Percentiles rank a stretch among this genome's conserved stretches.
Evolutionary conservation across 352 stramenopile genomes (phyloP).

Genomic region (Phytophthora meadii): DNA sequence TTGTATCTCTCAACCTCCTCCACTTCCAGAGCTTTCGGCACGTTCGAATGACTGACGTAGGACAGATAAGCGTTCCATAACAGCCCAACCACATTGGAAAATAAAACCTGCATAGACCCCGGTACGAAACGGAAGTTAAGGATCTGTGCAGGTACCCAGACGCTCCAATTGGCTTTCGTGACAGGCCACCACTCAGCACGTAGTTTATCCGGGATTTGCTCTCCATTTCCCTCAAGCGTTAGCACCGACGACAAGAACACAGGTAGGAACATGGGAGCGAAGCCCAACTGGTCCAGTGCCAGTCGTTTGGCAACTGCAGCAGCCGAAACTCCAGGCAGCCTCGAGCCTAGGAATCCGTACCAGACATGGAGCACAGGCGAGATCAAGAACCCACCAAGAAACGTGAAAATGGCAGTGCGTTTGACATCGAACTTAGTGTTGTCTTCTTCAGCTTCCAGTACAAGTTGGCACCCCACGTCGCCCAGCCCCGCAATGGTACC

Average conservation of each 20-base stretch:
- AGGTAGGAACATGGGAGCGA: slow-evolving; percentile 74
- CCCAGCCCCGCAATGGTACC: slow-evolving; percentile 65
- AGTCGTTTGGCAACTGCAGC: slow-evolving; percentile 67
- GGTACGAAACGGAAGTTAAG: slow-evolving; percentile 87
- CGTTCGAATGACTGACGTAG: slow-evolving; percentile 66
- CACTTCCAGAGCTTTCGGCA: slow-evolving; percentile 19
- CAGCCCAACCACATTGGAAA: slow-evolving; percentile 82
- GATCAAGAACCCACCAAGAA: slow-evolving; percentile 68
- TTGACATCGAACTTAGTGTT: slow-evolving; percentile 44
- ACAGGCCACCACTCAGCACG: slow-evolving; percentile 78
- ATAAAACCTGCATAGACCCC: slow-evolving; percentile 80
- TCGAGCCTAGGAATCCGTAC: slow-evolving; percentile 68
- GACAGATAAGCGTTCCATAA: slow-evolving; percentile 89
- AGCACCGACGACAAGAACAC: slow-evolving; percentile 79
- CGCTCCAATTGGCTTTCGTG: slow-evolving; percentile 78
- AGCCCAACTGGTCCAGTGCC: slow-evolving; percentile 80
- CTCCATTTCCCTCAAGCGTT: slow-evolving; percentile 59
- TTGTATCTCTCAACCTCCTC: slow-evolving; percentile 8
- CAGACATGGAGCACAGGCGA: slow-evolving; percentile 82
- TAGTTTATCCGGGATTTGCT: slow-evolving; percentile 72
- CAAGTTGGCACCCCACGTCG: slow-evolving; percentile 77
- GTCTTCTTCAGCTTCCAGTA: slow-evolving; percentile 40
- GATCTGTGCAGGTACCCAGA: slow-evolving; percentile 85
- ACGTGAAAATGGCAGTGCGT: slow-evolving; percentile 71
- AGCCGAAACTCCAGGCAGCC: slow-evolving; percentile 43